A percentile compares a stretch with the other conserved stretches of the same genome.
Evolutionary conservation across 2,329 filamentous ascomycete species (phyloP).

Genomic region (Aspergillus sp.): DNA sequence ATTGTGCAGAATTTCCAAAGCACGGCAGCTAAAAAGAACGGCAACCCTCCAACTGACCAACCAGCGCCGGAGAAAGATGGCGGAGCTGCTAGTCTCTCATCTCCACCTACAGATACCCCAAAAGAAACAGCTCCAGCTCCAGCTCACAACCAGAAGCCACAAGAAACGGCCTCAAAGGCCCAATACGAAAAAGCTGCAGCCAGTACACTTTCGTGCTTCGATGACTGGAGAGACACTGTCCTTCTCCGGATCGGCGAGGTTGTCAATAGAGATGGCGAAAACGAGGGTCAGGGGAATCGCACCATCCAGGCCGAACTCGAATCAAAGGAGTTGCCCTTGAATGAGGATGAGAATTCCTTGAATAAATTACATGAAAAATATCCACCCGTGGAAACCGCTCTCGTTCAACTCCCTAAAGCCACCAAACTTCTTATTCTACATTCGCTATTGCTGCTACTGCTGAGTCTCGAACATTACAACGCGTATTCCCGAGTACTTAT

Average conservation of each 20-base stretch:
- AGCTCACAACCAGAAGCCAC: conserved; percentile 5
- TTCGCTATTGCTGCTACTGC: conserved; percentile 63
- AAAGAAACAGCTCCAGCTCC: background rate
- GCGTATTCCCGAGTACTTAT: conserved; percentile 70
- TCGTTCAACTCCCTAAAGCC: conserved; percentile 37
- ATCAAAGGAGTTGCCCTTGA: conserved; percentile 16
- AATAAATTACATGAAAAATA: conserved; percentile 41
- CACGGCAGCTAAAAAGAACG: conserved; percentile 6
- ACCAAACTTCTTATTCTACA: conserved; percentile 65
- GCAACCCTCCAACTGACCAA: conserved; percentile 4
- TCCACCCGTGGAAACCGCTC: conserved; percentile 55
- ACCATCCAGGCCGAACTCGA: conserved; percentile 12
- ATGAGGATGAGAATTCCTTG: conserved; percentile 19
- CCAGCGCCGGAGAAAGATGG: conserved; percentile 18
- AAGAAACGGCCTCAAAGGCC: conserved; percentile 9
- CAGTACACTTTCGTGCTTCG: conserved; percentile 66
- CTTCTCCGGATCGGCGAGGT: conserved; percentile 68
- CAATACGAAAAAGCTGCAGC: conserved; percentile 52
- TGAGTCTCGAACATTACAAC: conserved; percentile 74
- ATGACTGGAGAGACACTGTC: conserved; percentile 73
- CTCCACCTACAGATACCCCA: conserved; percentile 1
- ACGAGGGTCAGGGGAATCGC: conserved; percentile 26
- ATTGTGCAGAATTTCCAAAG: conserved; percentile 34
- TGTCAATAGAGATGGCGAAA: conserved; percentile 50
- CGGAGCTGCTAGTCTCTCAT: conserved; percentile 14